These are phyloP conservation scores for Thielaviopsis euricoi DNA, from an alignment of 2,329 filamentous ascomycete species.

Conservation along the genomic window DNA sequence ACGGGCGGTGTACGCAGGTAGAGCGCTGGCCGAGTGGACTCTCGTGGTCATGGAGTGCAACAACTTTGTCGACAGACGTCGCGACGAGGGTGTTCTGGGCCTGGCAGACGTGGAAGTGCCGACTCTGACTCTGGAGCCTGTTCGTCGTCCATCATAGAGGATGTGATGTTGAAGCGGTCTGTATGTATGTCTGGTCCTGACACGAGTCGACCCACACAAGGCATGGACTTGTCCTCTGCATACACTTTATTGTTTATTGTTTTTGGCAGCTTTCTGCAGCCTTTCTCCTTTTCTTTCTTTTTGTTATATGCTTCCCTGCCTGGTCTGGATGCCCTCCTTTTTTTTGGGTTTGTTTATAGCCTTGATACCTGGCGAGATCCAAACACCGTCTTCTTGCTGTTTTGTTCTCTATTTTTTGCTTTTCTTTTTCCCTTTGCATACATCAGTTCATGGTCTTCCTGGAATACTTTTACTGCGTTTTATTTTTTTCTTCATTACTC, in stretches of 20 bases:
- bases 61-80: slow-evolving; percentile 61
- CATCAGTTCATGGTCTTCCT: not conserved
- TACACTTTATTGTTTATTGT: slow-evolving; percentile 4
- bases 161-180: not conserved
- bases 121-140: slow-evolving; percentile 25
- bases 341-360: not conserved
- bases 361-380: not conserved
- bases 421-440: not conserved
- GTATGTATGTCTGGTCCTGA: not conserved
- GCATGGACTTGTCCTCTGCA: not conserved
- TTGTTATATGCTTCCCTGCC: not conserved
- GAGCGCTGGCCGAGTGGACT: slow-evolving; percentile 64
- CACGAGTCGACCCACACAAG: not conserved
- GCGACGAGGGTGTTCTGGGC: slow-evolving; percentile 52
- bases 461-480: not conserved
- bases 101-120: slow-evolving; percentile 50
- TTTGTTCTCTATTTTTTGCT: not conserved
- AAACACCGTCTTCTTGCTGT: too few relatives aligned
- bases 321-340: not conserved
- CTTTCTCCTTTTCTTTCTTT: not conserved
- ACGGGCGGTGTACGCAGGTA: slow-evolving; percentile 46
- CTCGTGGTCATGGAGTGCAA: slow-evolving; percentile 63
- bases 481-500: not conserved
- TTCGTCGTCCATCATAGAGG: slow-evolving; percentile 17
- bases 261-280: not conserved